Conservation (phyloP, 2,329 filamentous ascomycete genomes). For the Alternaria sp. region DNA sequence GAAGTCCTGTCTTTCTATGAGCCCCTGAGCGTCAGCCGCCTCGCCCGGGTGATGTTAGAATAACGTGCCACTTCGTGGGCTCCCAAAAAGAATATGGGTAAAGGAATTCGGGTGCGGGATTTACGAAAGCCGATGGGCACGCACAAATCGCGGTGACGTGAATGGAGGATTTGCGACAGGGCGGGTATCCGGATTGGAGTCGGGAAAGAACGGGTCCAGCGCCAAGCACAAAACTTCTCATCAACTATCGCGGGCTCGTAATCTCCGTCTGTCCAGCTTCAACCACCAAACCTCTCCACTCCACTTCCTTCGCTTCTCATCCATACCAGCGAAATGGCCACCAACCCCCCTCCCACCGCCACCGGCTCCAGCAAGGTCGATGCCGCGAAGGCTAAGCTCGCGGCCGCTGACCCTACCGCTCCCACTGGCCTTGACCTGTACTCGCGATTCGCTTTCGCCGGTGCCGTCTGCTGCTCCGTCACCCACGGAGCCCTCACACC, state of each 20-base stretch:
- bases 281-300: constrained; percentile 34
- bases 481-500: constrained; percentile 97
- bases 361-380: constrained; percentile 63
- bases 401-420: constrained; percentile 60
- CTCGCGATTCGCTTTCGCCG: constrained; percentile 95
- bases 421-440: constrained; percentile 77
- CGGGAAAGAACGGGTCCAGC: constrained; percentile 23
- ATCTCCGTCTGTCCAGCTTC: constrained; percentile 31
- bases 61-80: background rate
- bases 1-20: background rate
- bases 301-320: constrained; percentile 34
- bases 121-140: constrained; percentile 16
- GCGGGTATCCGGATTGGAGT: constrained; percentile 21
- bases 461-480: constrained; percentile 96
- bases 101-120: constrained; percentile 14
- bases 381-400: constrained; percentile 58
- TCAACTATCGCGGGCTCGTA: constrained; percentile 21
- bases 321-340: constrained; percentile 39
- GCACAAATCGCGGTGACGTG: constrained; percentile 19
- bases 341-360: constrained; percentile 54
- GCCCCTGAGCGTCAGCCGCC: background rate
- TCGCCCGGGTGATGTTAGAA: background rate
- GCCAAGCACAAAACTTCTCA: constrained; percentile 33
- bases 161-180: constrained; percentile 23
- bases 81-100: background rate